Base-by-base conservation (phyloP, 2,329 filamentous ascomycete genomes). In the Xylaria digitata region DNA sequence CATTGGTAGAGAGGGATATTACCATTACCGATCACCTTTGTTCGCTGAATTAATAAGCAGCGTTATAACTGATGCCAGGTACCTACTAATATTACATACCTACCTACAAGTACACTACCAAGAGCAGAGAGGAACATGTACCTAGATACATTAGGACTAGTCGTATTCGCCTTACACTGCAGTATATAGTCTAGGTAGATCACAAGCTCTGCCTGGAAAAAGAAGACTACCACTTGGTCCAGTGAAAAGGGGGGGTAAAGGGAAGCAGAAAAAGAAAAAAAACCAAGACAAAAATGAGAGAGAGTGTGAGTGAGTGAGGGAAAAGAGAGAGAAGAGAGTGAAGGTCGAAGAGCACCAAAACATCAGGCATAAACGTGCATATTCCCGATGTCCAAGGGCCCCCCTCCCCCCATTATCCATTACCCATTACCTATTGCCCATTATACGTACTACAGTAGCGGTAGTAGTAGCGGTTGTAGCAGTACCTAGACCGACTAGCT, bases 241-340 rank as follows among this genome's bases (percentile, higher is more conserved):
- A 13, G 13, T 8, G 40, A 52, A 61, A 45, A 40, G 43, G 32
- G 61, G 23, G 23, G 2, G 52, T n/a, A n/a, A 13, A 7, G 45
- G 34, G 26, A 49, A 53, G n/a, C 8, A 46, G 42, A n/a, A 67
- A 37, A 15, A 52, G 15, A 55, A 26, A 30, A 21, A 34, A 48
- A 58, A 57, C 15, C 4, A 46, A 23, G 26, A 49, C 42, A 42
- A 56, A 48, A 17, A 50, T 32, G 55, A 32, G 30, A 55, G 30
- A 46, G 50, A 37, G 17, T 13, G 6, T 23, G 37, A 26, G 23
- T 8, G 13, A 8, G 13, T n/a, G n/a, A n/a, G n/a, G 13, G 49
- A 19, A 26, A 15, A n/a, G 23, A 21, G 5, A 9, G 26, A 32
- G 23, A 56, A 15, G 15, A 34, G n/a, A 45, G 11, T 37, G 11